Evolutionary conservation across 495 filamentous ascomycete genomes (phyloP).

Genomic region (Penicillium nucicola): DNA sequence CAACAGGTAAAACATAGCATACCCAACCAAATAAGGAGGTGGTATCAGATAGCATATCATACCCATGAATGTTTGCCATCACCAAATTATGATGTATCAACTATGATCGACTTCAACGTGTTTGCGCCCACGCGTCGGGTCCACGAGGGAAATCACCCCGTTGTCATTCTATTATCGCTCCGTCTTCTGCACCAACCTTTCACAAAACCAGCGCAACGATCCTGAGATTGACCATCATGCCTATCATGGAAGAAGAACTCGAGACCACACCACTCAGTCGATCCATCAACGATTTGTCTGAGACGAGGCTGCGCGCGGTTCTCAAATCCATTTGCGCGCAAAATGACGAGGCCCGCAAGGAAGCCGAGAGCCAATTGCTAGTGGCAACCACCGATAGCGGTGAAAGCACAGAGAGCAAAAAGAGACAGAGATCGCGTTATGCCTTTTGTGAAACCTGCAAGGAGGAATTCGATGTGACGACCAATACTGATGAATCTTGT

Average conservation of each 20-base stretch:
- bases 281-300: not conserved
- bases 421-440: not conserved
- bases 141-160: no score
- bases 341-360: not conserved
- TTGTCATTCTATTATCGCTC: no score
- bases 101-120: no score
- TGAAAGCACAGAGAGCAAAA: not conserved
- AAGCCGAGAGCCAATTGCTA: not conserved
- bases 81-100: no score
- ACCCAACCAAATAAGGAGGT: no score
- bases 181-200: no score
- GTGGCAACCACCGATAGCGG: not conserved
- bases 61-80: no score
- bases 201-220: not conserved
- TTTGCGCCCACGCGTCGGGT: no score
- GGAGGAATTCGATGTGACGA: slow-evolving; percentile 2
- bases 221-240: not conserved
- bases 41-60: no score
- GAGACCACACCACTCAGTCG: not conserved
- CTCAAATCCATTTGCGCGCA: not conserved
- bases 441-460: no score
- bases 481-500: no score
- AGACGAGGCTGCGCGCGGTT: not conserved
- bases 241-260: not conserved
- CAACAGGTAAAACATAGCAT: no score